Conservation (phyloP, 2,329 filamentous ascomycete genomes). For the Rutstroemia sp. region DNA sequence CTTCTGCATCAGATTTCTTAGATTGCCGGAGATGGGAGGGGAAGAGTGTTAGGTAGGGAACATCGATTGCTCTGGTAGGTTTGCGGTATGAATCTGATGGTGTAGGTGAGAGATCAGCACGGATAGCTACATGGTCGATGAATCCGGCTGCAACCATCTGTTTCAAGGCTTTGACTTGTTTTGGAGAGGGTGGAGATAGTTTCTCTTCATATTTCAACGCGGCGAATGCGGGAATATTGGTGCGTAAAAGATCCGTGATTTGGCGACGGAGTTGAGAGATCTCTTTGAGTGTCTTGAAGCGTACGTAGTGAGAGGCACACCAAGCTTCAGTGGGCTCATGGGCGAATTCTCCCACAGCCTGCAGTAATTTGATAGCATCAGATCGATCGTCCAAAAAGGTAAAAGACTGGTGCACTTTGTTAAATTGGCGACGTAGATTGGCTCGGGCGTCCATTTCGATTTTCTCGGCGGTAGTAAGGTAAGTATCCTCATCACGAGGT, state of each 20-base stretch:
- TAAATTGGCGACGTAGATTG: slow-evolving; percentile 52
- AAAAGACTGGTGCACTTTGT: slow-evolving; percentile 70
- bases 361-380: slow-evolving; percentile 85
- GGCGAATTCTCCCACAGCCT: slow-evolving; percentile 80
- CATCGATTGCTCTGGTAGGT: slow-evolving; percentile 80
- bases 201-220: slow-evolving; percentile 49
- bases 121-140: slow-evolving; percentile 88
- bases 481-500: slow-evolving; percentile 40
- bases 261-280: slow-evolving; percentile 76
- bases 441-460: slow-evolving; percentile 64
- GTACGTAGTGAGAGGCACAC: slow-evolving; percentile 78
- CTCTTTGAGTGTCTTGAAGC: slow-evolving; percentile 81
- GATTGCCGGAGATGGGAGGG: slow-evolving; percentile 43
- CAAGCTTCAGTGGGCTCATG: slow-evolving; percentile 65
- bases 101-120: slow-evolving; percentile 73
- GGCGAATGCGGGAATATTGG: slow-evolving; percentile 61
- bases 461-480: slow-evolving; percentile 59
- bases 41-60: slow-evolving; percentile 82
- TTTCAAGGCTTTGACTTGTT: slow-evolving; percentile 72
- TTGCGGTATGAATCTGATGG: slow-evolving; percentile 61
- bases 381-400: slow-evolving; percentile 73
- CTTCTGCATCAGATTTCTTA: slow-evolving; percentile 27
- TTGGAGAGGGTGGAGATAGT: slow-evolving; percentile 52
- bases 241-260: slow-evolving; percentile 71
- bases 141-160: slow-evolving; percentile 90